phyloP scores from a whole-genome alignment of 768 basidiomycete genomes.

The Leccinum disarticulatum region DNA sequence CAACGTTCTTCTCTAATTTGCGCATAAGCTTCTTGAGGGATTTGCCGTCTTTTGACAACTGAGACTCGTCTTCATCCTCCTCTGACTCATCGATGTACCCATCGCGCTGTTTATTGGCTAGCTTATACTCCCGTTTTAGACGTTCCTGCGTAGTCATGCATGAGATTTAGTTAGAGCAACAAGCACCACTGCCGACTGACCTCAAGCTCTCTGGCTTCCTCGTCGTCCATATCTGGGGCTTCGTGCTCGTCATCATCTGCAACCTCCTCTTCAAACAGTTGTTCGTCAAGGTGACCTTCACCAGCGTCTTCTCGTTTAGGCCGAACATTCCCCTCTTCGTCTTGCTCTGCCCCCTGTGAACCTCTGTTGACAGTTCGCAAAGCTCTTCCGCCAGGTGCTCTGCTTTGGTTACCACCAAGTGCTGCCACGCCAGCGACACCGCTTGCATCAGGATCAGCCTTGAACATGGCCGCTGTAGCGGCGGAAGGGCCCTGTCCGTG shows the following conservation, averaged over 20 bases:
- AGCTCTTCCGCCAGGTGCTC: conserved; percentile 67
- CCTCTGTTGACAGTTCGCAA: conserved; percentile 71
- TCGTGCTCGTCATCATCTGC: conserved; percentile 86
- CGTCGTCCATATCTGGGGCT: conserved; percentile 72
- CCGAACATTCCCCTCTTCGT: conserved; percentile 58
- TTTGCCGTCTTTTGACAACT: conserved; percentile 68
- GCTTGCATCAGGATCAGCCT: conserved; percentile 56
- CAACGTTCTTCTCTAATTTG: conserved; percentile 78
- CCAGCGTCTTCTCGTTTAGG: conserved; percentile 63
- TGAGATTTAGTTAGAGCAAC: not conserved
- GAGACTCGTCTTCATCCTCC: conserved; percentile 62
- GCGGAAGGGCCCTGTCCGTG: conserved; percentile 60
- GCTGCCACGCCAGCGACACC: conserved; percentile 41
- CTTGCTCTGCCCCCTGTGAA: conserved; percentile 59
- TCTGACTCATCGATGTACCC: conserved; percentile 72
- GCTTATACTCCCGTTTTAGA: conserved; percentile 77
- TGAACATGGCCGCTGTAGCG: conserved; percentile 67
- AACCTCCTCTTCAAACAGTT: conserved; percentile 79
- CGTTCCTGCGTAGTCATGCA: conserved; percentile 56
- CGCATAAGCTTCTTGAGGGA: conserved; percentile 85
- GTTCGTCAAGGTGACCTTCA: conserved; percentile 82
- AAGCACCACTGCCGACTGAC: conserved; percentile 37
- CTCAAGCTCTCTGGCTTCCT: conserved; percentile 82
- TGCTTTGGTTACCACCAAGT: conserved; percentile 50
- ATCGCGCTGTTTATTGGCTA: conserved; percentile 73